Evolutionary conservation across 2,329 filamentous ascomycete genomes (phyloP), one percentile per base, ranked within the genome.

Genomic region (Fusarium verrucosum): DNA sequence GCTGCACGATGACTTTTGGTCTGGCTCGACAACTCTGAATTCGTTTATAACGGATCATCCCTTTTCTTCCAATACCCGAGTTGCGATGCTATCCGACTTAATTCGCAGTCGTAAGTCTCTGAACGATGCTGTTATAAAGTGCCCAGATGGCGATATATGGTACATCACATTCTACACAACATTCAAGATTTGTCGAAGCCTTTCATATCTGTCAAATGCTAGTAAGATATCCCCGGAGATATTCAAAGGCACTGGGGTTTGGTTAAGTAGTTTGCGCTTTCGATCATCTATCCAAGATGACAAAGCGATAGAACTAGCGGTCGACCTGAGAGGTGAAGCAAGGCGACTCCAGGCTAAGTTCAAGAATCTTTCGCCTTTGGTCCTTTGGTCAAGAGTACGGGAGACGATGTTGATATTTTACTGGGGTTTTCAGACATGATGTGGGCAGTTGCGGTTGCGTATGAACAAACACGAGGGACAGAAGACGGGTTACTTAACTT

Each of bases 91-190:
- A 2, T 44, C 59, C 3, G 25, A 32, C 22, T 32, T 59, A 6
- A 7, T 59, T 11, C 44, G 10, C 1, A 59, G 44, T 2, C 59
- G 56, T 7, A 59, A 52, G 28, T 37, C 32, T 2, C 10, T 59
- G 1, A 43, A 59, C 1, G 54, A 59, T 6, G 28, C 56, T 9
- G 22, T 59, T 3, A 28, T 59, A 16, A 9, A 23, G 1, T 44
- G n/a, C 2, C 32, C 26, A 2, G 38, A 59, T 11, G 54, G 28
- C 7, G 44, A 59, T 0, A 5, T 59, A 5, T 59, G 53, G 53
- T 52, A 59, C 6, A 59, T 59, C 9, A 51, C 55, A 2, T 50
- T 58, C 11, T 58, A 58, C 10, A 59, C 56, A 4, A 58, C 53
- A 4, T 23, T 53, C 7, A 58, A 58, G 19, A 41, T 58, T 16